These are phyloP conservation scores for Ogataea hybrid DNA, from an alignment of 1,139 yeast genomes.

Conservation along the genomic window DNA sequence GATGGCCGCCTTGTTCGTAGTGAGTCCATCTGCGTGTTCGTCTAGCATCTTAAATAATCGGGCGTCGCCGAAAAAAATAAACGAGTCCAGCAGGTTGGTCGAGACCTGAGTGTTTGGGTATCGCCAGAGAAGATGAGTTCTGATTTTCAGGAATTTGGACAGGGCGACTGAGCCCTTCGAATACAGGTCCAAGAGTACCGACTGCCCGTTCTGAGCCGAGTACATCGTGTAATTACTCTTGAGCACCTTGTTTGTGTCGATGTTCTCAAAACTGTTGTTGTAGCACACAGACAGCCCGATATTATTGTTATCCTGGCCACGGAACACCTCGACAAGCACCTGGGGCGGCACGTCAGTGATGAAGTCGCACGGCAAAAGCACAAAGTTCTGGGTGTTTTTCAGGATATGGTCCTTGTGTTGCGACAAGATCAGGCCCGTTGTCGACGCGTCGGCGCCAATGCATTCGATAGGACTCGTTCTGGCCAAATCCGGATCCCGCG, in stretches of 20 bases:
- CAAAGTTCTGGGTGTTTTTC: constrained; percentile 47
- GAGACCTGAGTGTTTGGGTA: constrained; percentile 77
- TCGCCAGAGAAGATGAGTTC: constrained; percentile 90
- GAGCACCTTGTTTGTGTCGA: constrained; percentile 70
- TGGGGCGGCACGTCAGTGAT: constrained; percentile 91
- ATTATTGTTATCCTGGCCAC: constrained; percentile 64
- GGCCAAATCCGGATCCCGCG: constrained; percentile 32
- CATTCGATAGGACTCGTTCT: constrained; percentile 44
- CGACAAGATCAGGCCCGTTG: constrained; percentile 65
- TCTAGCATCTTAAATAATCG: constrained; percentile 45
- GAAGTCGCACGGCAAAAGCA: constrained; percentile 89
- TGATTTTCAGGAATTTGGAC: constrained; percentile 67
- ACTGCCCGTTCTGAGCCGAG: constrained; percentile 47
- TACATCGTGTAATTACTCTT: constrained; percentile 57
- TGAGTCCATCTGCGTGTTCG: constrained; percentile 31
- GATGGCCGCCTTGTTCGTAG: constrained; percentile 48
- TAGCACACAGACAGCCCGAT: constrained; percentile 73
- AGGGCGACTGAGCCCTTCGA: constrained; percentile 60
- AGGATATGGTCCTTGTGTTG: constrained; percentile 43
- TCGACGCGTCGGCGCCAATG: constrained; percentile 43
- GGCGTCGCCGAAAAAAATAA: constrained; percentile 72
- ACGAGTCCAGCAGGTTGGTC: constrained; percentile 70
- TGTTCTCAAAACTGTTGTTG: constrained; percentile 63
- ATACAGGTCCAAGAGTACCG: constrained; percentile 64
- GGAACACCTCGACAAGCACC: constrained; percentile 76